phyloP scores from a whole-genome alignment of 192 early-diverging fungal genomes.

The Paraglomus occultum region DNA sequence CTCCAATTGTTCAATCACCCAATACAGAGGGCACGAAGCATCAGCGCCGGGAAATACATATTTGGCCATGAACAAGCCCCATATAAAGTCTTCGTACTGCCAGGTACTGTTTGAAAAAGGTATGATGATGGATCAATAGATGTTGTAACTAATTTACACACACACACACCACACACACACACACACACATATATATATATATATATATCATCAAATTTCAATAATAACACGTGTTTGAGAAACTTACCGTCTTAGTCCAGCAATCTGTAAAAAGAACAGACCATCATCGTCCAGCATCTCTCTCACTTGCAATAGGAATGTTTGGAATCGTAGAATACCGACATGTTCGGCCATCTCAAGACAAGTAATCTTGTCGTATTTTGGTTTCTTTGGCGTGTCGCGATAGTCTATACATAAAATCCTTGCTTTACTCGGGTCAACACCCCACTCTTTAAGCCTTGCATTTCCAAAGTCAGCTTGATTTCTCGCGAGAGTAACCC shows the following conservation, averaged over 20 bases:
- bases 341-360: constrained; percentile 99
- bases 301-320: constrained; percentile 88
- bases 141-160: neutral
- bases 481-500: constrained; percentile 91
- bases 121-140: neutral
- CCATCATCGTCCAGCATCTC: constrained; percentile 98
- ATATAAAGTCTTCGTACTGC: constrained; percentile 67
- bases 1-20: constrained; percentile 94
- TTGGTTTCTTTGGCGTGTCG: constrained; percentile 84
- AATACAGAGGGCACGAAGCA: constrained; percentile 93
- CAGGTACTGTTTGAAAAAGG: constrained; percentile 36
- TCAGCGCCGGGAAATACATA: constrained; percentile 99
- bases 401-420: constrained; percentile 97
- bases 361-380: constrained; percentile 96
- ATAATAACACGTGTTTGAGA: neutral
- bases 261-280: constrained; percentile 97
- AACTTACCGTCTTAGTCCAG: constrained; percentile 71
- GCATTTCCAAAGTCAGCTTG: constrained; percentile 88
- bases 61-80: constrained; percentile 98
- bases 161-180: neutral
- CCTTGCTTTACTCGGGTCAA: constrained; percentile 65
- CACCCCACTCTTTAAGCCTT: constrained; percentile 79
- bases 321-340: constrained; percentile 87
- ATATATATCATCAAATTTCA: too few species aligned
- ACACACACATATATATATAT: too few species aligned